Evolutionary conservation across 1,284 basidiomycete genomes (phyloP).

Genomic region (Malassezia pachydermatis): DNA sequence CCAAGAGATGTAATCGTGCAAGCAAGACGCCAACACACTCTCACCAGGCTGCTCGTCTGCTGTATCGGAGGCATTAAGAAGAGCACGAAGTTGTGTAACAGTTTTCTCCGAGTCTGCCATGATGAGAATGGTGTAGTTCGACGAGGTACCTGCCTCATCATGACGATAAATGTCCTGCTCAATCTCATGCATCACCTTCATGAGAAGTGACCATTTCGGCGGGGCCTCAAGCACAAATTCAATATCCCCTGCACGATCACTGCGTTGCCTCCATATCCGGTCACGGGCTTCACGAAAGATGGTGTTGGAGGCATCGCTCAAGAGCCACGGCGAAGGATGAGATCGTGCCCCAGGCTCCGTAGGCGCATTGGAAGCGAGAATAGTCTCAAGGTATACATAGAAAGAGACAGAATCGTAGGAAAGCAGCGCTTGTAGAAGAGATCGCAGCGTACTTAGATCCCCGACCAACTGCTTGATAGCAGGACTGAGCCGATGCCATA

Average conservation of each 20-base stretch:
- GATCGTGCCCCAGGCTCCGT: constrained; percentile 45
- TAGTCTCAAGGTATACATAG: constrained; percentile 79
- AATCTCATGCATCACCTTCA: constrained; percentile 77
- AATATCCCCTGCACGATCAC: constrained; percentile 12
- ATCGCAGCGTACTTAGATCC: constrained; percentile 74
- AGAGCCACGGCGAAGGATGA: constrained; percentile 71
- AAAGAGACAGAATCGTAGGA: constrained; percentile 86
- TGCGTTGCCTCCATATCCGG: constrained; percentile 54
- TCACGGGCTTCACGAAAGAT: constrained; percentile 75
- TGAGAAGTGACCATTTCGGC: constrained; percentile 83
- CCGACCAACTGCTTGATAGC: constrained; percentile 82
- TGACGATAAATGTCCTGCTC: constrained; percentile 67
- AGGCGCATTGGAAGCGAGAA: constrained; percentile 61
- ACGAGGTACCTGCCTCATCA: constrained; percentile 25
- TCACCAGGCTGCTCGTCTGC: constrained; percentile 1
- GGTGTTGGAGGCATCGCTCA: constrained; percentile 75
- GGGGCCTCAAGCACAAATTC: constrained; percentile 68
- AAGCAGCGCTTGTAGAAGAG: constrained; percentile 72
- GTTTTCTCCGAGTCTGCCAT: constrained; percentile 37
- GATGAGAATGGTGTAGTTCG: constrained; percentile 40
- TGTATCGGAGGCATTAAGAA: constrained; percentile 19
- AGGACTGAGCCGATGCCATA: constrained; percentile 92
- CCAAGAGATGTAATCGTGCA: constrained; percentile 69
- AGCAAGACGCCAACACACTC: neutral
- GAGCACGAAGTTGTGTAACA: constrained; percentile 32